A percentile compares a stretch with the other conserved stretches of the same genome.
These are phyloP conservation scores for Talaromyces albobiverticillius DNA, from an alignment of 2,329 filamentous ascomycete species.

Conservation along the genomic window DNA sequence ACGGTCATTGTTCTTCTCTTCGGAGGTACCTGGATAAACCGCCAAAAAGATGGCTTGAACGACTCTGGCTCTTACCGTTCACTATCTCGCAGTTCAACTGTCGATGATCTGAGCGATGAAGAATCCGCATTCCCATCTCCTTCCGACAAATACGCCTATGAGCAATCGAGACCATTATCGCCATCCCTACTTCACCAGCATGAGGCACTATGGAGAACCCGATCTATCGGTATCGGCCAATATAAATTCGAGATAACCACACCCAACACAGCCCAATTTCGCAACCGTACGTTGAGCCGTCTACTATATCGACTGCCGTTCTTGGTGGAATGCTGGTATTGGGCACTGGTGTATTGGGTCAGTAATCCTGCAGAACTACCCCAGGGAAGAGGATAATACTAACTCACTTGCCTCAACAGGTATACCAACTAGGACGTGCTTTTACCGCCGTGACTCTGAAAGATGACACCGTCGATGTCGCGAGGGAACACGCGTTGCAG, in stretches of 20 bases:
- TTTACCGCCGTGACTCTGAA: constrained; percentile 68
- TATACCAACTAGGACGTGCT: constrained; percentile 71
- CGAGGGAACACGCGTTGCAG: constrained; percentile 65
- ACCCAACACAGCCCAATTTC: constrained; percentile 62
- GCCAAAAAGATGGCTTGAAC: too few relatives aligned
- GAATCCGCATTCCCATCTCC: background rate
- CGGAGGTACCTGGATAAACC: constrained; percentile 62
- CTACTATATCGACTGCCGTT: constrained; percentile 68
- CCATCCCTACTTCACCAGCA: constrained; percentile 41
- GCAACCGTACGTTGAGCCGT: constrained; percentile 60
- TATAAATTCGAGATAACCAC: constrained; percentile 51
- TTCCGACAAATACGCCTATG: background rate
- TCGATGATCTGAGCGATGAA: background rate
- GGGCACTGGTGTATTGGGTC: constrained; percentile 75
- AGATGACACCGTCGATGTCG: constrained; percentile 65
- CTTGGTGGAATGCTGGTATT: constrained; percentile 73
- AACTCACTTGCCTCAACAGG: constrained; percentile 40
- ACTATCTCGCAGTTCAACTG: background rate
- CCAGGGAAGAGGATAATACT: background rate
- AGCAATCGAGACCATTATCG: constrained; percentile 27
- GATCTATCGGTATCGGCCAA: constrained; percentile 47
- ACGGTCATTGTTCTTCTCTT: constrained; percentile 59
- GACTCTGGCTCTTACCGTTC: background rate
- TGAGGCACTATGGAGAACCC: constrained; percentile 50
- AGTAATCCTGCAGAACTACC: constrained; percentile 2